phyloP scores from a whole-genome alignment of 2,329 filamentous ascomycete genomes.

The Periconia sp. region DNA sequence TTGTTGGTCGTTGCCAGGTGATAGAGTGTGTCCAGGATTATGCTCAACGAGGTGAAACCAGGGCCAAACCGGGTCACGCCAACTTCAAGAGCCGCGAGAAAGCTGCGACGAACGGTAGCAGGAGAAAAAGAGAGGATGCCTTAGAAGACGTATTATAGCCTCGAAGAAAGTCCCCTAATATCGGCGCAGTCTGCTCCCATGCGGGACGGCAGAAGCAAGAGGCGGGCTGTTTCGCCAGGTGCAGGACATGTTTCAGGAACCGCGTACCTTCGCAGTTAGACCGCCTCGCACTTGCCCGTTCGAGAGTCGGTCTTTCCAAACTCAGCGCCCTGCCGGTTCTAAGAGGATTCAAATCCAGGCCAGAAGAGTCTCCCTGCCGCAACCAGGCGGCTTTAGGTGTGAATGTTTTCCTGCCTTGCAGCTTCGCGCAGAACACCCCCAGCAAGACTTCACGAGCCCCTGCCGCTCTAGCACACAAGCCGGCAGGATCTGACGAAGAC shows the following conservation, averaged over 20 bases:
- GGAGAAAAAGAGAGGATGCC: neutral
- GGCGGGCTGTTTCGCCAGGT: neutral
- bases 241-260: slow-evolving; percentile 1
- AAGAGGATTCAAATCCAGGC: no score
- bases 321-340: no score
- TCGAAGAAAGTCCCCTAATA: no score
- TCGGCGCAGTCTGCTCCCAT: no score
- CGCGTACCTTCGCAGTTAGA: neutral
- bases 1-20: slow-evolving; percentile 1
- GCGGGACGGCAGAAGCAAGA: neutral
- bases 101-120: slow-evolving; percentile 1
- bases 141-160: slow-evolving; percentile 3
- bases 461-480: no score
- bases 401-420: neutral
- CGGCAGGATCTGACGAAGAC: no score
- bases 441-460: no score
- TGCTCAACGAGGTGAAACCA: slow-evolving; percentile 1
- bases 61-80: neutral
- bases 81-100: neutral
- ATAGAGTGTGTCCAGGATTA: neutral
- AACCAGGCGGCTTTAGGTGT: no score
- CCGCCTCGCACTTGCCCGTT: neutral
- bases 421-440: no score
- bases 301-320: neutral
- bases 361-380: no score